phyloP scores from a whole-genome alignment of 768 basidiomycete genomes.

The Austroboletus eburneus region DNA sequence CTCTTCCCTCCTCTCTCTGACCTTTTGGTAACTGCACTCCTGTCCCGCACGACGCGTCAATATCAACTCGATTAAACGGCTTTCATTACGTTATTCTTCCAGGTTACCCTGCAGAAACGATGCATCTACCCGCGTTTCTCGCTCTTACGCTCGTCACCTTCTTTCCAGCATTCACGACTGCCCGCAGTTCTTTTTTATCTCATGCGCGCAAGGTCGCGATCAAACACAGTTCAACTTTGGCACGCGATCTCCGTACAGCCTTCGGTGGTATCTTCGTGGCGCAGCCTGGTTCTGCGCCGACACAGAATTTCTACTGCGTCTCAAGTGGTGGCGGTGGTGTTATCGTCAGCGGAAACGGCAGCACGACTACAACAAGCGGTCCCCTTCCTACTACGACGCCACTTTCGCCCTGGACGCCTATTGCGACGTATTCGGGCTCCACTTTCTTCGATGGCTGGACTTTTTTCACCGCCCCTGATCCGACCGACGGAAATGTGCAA shows the following conservation, averaged over 20 bases:
- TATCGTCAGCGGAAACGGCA: conserved; percentile 16
- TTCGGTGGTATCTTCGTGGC: conserved; percentile 51
- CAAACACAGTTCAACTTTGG: conserved; percentile 56
- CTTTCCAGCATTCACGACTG: conserved; percentile 20
- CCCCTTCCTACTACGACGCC: conserved; percentile 20
- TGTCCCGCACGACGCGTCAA: not conserved
- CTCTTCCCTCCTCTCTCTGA: not conserved
- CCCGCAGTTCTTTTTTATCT: conserved; percentile 33
- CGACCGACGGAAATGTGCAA: conserved; percentile 69
- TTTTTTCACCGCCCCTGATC: conserved; percentile 67
- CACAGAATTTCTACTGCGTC: conserved; percentile 37
- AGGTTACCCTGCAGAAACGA: conserved; percentile 10
- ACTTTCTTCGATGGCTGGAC: conserved; percentile 82
- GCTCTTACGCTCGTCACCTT: conserved; percentile 29
- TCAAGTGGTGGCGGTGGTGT: conserved; percentile 18
- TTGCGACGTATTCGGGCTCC: conserved; percentile 56
- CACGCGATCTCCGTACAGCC: conserved; percentile 65
- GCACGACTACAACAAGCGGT: conserved; percentile 21
- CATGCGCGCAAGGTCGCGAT: conserved; percentile 52
- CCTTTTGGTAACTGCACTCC: not conserved
- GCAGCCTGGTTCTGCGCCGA: conserved; percentile 30
- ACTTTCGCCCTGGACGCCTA: conserved; percentile 56
- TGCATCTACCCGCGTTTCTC: conserved; percentile 29
- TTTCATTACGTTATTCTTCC: not conserved
- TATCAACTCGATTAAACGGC: not conserved